Conservation (phyloP, 163 green algal genomes). For the Volvox carteri region DNA sequence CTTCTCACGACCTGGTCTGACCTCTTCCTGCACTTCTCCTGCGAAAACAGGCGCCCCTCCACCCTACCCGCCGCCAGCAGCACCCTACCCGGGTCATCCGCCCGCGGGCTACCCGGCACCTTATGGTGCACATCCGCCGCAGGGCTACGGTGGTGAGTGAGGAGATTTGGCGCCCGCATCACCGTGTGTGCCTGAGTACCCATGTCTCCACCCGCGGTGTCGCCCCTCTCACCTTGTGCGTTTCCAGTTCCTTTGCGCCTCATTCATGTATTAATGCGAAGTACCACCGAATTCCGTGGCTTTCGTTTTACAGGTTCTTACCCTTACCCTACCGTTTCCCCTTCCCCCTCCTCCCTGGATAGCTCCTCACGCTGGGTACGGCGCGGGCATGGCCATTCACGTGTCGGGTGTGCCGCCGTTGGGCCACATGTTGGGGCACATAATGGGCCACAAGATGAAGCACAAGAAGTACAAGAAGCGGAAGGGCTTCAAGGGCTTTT, state of each 20-base stretch:
- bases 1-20: neutral
- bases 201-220: too few species aligned
- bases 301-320: too few species aligned
- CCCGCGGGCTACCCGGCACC: conserved; percentile 11
- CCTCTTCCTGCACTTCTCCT: too few species aligned
- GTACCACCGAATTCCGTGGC: too few species aligned
- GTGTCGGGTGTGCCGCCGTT: conserved; percentile 8
- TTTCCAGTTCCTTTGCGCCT: too few species aligned
- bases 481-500: conserved; percentile 32
- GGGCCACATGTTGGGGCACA: neutral
- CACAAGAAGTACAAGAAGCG: conserved; percentile 54
- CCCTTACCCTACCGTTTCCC: too few species aligned
- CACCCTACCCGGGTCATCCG: conserved; percentile 3
- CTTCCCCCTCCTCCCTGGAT: too few species aligned
- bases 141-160: neutral
- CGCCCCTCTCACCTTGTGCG: too few species aligned
- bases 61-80: neutral
- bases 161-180: too few species aligned
- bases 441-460: conserved; percentile 29
- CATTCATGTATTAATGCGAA: too few species aligned
- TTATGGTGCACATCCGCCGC: neutral
- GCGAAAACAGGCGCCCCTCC: neutral
- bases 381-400: conserved; percentile 10
- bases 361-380: neutral
- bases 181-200: too few species aligned